Percentiles rank a stretch among this genome's conserved stretches.
Conservation (phyloP, 768 basidiomycete species). For the Psilocybe cubensis region DNA sequence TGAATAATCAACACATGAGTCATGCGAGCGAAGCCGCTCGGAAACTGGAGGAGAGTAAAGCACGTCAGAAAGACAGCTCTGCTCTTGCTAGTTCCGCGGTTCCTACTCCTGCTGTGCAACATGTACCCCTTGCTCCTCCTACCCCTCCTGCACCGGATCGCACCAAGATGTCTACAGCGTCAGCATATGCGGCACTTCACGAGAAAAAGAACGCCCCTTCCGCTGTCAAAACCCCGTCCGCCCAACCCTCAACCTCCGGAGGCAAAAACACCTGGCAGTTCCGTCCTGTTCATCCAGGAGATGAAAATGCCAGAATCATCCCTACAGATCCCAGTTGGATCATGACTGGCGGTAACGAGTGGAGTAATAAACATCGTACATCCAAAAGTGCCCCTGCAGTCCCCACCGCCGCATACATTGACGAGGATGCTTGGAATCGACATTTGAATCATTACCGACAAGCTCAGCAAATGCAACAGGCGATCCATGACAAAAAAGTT, state of each 20-base stretch:
- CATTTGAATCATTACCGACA: slow-evolving; percentile 15
- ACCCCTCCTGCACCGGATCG: slow-evolving; percentile 9
- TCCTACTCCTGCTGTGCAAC: slow-evolving; percentile 13
- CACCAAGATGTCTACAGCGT: slow-evolving; percentile 24
- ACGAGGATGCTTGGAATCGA: slow-evolving; percentile 20
- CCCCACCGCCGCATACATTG: slow-evolving; percentile 21
- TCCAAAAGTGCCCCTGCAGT: slow-evolving; percentile 18
- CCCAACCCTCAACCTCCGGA: slow-evolving; percentile 9
- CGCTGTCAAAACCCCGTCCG: slow-evolving; percentile 4
- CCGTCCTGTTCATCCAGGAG: slow-evolving; percentile 17
- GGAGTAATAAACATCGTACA: slow-evolving; percentile 27
- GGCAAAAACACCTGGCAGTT: slow-evolving; percentile 24
- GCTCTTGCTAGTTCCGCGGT: slow-evolving; percentile 8
- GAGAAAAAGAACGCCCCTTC: slow-evolving; percentile 11
- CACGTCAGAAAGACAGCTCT: slow-evolving; percentile 10
- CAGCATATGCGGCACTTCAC: slow-evolving; percentile 23
- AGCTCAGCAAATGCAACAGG: slow-evolving; percentile 6
- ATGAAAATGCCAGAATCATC: slow-evolving; percentile 18
- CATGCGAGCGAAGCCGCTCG: slow-evolving; percentile 34
- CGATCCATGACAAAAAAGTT: not conserved
- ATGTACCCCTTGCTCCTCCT: slow-evolving; percentile 12
- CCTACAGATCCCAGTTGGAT: slow-evolving; percentile 27
- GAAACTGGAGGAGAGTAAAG: slow-evolving; percentile 24
- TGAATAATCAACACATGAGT: slow-evolving; percentile 21
- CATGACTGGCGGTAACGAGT: slow-evolving; percentile 27